Percentiles rank a stretch among this genome's conserved stretches.
phyloP scores from a whole-genome alignment of 2,329 filamentous ascomycete genomes.

The Hypoxylon sp. region DNA sequence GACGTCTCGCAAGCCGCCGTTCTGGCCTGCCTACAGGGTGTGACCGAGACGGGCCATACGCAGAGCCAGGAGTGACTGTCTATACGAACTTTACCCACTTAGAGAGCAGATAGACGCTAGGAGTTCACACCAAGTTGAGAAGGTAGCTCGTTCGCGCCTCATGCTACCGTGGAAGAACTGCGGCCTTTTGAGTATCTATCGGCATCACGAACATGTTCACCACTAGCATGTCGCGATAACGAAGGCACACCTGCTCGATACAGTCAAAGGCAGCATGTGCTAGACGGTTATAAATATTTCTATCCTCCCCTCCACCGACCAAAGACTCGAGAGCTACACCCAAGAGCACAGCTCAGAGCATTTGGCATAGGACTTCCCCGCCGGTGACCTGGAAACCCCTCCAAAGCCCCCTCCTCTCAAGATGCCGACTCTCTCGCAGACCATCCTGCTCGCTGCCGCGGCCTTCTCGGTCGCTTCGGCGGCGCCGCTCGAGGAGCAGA shows the following conservation, averaged over 20 bases:
- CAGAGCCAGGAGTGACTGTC: not conserved
- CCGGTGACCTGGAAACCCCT: constrained; percentile 1
- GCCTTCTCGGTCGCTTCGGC: constrained; percentile 21
- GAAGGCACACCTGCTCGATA: not conserved
- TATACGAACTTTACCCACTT: constrained; percentile 9
- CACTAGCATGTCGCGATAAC: constrained; percentile 4
- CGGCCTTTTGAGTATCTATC: not conserved
- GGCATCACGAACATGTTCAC: not conserved
- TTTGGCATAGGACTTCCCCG: constrained; percentile 3
- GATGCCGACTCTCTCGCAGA: constrained; percentile 27
- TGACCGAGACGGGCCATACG: not conserved
- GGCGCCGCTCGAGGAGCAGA: constrained; percentile 16
- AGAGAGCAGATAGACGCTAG: no score
- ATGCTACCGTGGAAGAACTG: not conserved
- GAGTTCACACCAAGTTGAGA: constrained; percentile 10
- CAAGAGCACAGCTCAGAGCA: constrained; percentile 10
- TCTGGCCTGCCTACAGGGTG: constrained; percentile 1
- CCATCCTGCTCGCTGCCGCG: constrained; percentile 22
- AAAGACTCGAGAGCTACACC: not conserved
- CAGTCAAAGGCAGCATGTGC: not conserved
- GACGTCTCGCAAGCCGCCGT: not conserved
- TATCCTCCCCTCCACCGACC: constrained; percentile 5
- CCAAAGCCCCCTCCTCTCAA: constrained; percentile 11
- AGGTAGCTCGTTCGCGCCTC: constrained; percentile 7
- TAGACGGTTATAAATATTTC: constrained; percentile 14